phyloP scores from a whole-genome alignment of 441 rosid genomes.

The Biscutella laevigata region DNA sequence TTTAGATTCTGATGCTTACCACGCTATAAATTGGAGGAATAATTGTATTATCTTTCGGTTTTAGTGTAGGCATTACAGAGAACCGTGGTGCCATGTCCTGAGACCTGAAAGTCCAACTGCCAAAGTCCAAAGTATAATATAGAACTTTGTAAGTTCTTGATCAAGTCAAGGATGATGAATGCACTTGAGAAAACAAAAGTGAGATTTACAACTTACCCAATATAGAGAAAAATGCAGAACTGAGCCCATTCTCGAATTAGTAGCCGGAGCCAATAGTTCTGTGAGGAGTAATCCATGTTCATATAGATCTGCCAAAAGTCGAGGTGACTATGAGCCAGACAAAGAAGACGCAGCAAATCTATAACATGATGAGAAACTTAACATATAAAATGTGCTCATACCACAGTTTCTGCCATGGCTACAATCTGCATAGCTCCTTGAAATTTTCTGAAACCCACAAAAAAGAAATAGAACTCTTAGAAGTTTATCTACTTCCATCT shows the following conservation, averaged over 20 bases:
- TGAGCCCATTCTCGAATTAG: conserved; percentile 79
- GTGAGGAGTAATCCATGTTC: conserved; percentile 55
- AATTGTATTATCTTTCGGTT: conserved; percentile 35
- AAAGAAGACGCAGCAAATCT: neutral
- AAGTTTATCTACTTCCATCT: neutral
- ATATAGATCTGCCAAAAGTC: conserved; percentile 45
- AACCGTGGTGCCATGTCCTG: conserved; percentile 71
- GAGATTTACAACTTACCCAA: conserved; percentile 44
- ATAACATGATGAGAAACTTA: neutral
- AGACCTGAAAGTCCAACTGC: conserved; percentile 91
- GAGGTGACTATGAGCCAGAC: conserved; percentile 5
- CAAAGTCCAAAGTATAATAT: neutral
- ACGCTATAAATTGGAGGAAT: conserved; percentile 71
- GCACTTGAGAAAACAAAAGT: neutral
- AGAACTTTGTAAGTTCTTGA: conserved; percentile 5
- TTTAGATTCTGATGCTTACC: conserved; percentile 35
- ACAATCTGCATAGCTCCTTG: conserved; percentile 85
- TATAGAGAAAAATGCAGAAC: conserved; percentile 66
- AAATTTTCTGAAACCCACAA: conserved; percentile 51
- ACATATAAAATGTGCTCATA: neutral
- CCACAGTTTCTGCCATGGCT: conserved; percentile 76
- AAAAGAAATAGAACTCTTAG: neutral
- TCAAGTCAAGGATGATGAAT: conserved; percentile 10
- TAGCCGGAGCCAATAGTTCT: conserved; percentile 70
- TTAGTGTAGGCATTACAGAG: conserved; percentile 65